These are phyloP conservation scores for Saccharomyces mikatae DNA, from an alignment of 805 yeast species.

Conservation along the genomic window DNA sequence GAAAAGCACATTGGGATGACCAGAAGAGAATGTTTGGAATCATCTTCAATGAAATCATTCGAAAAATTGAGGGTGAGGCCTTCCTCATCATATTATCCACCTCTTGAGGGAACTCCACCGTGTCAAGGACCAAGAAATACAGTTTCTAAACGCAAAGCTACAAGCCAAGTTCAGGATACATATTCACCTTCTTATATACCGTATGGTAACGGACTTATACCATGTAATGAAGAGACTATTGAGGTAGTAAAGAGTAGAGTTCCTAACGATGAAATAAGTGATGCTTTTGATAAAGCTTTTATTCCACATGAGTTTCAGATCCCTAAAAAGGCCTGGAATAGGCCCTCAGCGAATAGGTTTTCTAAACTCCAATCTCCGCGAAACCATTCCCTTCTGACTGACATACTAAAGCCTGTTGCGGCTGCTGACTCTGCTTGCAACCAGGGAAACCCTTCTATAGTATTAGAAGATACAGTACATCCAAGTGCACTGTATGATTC, in stretches of 20 bases:
- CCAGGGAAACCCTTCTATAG: neutral
- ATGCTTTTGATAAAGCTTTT: constrained; percentile 1
- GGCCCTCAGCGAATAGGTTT: neutral
- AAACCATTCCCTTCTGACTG: neutral
- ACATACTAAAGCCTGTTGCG: neutral
- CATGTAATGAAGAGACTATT: constrained; percentile 17
- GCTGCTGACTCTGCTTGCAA: neutral
- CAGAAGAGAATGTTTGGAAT: neutral
- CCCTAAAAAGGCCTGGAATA: constrained; percentile 9
- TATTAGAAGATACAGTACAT: neutral
- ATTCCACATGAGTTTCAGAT: constrained; percentile 12
- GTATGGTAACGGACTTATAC: constrained; percentile 8
- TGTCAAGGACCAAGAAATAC: neutral
- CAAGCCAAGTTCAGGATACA: neutral
- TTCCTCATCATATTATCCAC: neutral
- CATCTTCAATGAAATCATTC: neutral
- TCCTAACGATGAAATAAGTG: neutral
- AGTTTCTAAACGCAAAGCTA: neutral
- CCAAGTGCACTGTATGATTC: neutral
- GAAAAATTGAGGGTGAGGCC: neutral
- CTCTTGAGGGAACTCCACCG: neutral
- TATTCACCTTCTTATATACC: constrained; percentile 1
- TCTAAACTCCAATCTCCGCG: neutral
- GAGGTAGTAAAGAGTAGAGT: constrained; percentile 11
- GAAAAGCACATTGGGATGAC: neutral